These are phyloP conservation scores for Rheum nobile DNA, from an alignment of 148 eudicot species.

Conservation along the genomic window DNA sequence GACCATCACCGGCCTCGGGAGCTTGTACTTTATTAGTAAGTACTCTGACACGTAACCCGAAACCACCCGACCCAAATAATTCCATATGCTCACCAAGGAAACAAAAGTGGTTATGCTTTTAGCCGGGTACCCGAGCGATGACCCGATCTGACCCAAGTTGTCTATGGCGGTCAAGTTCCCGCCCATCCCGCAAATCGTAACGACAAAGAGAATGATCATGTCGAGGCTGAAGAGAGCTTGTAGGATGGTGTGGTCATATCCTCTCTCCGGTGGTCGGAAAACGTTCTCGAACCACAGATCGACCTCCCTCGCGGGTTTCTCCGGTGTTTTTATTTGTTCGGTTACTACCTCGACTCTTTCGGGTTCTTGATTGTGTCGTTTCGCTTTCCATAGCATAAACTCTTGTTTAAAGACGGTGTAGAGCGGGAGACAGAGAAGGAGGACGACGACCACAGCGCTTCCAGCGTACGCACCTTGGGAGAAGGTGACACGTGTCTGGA, in stretches of 20 bases:
- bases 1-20: conserved; percentile 26
- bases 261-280: conserved; percentile 20
- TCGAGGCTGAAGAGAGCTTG: conserved; percentile 27
- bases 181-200: conserved; percentile 24
- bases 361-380: neutral
- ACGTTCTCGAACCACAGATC: conserved; percentile 1
- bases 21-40: conserved; percentile 17
- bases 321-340: neutral
- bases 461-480: conserved; percentile 9
- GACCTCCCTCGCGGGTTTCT: neutral
- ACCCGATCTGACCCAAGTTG: conserved; percentile 25
- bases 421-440: conserved; percentile 16
- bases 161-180: conserved; percentile 24
- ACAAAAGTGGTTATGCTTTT: conserved; percentile 19
- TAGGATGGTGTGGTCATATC: conserved; percentile 25
- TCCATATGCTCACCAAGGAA: conserved; percentile 30
- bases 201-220: conserved; percentile 21
- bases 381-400: neutral
- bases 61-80: conserved; percentile 23
- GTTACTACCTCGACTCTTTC: neutral
- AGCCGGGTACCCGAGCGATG: conserved; percentile 23
- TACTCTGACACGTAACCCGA: conserved; percentile 20
- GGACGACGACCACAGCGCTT: conserved; percentile 6
- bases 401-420: conserved; percentile 14
- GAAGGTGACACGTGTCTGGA: conserved; percentile 14